phyloP scores from a whole-genome alignment of 176 grass and related monocot species.

The Rhynchospora pubera region DNA sequence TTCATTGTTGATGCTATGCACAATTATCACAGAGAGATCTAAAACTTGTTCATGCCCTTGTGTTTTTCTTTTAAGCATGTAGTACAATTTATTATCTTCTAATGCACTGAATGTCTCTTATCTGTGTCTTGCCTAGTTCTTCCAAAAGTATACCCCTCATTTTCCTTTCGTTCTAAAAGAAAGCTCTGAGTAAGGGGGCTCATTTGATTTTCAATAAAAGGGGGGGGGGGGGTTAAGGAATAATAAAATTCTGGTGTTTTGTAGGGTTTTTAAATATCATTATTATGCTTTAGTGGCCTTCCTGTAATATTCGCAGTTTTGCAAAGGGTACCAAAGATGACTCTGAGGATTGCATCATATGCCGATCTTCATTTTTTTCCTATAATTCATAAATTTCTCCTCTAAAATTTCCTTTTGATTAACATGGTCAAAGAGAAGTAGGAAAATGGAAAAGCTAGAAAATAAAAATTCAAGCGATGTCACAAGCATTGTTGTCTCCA shows the following conservation, averaged over 20 bases:
- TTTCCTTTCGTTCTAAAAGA: too few species aligned
- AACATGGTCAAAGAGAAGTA: slow-evolving; percentile 28
- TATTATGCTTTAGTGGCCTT: background rate
- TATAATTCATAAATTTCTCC: background rate
- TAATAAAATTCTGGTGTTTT: background rate
- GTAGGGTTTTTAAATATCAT: background rate
- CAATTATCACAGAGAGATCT: background rate
- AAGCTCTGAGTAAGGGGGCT: background rate
- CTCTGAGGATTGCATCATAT: background rate
- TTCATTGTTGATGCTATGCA: slow-evolving; percentile 13
- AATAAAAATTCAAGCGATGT: slow-evolving; percentile 25
- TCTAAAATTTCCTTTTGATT: background rate
- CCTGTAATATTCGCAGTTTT: background rate
- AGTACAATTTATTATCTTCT: too few species aligned
- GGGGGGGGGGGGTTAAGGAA: background rate
- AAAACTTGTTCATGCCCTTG: background rate
- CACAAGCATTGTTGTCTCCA: slow-evolving; percentile 41
- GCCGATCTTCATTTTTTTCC: background rate
- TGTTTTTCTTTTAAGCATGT: background rate
- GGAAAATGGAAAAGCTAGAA: slow-evolving; percentile 45
- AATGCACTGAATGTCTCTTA: slow-evolving; percentile 6
- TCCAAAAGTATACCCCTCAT: slow-evolving; percentile 16
- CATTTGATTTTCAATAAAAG: background rate
- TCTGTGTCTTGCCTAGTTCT: slow-evolving; percentile 16
- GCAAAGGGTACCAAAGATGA: background rate